These are phyloP conservation scores for Cochlearia excelsa DNA, from an alignment of 345 rosid species.

Conservation along the genomic window DNA sequence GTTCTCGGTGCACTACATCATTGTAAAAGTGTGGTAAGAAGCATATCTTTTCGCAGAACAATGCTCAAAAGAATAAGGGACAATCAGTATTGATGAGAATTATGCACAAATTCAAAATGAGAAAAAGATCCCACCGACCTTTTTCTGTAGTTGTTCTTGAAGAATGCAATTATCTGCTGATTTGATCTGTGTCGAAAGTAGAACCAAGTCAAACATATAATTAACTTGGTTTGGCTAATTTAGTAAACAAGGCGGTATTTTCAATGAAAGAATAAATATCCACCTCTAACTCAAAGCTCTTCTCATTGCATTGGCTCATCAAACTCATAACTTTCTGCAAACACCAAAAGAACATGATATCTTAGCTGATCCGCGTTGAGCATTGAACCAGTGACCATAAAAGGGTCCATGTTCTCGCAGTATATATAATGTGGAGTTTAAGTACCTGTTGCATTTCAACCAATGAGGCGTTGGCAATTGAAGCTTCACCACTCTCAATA, in stretches of 20 bases:
- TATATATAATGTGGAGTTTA: slow-evolving; percentile 13
- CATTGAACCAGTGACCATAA: slow-evolving; percentile 20
- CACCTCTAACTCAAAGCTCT: slow-evolving; percentile 96
- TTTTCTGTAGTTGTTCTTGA: slow-evolving; percentile 90
- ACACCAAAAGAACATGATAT: slow-evolving; percentile 28
- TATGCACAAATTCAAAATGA: not conserved
- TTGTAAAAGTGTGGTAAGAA: slow-evolving; percentile 3
- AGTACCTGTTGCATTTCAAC: slow-evolving; percentile 97
- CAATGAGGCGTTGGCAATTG: slow-evolving; percentile 80
- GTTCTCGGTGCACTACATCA: slow-evolving; percentile 73
- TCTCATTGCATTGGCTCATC: slow-evolving; percentile 95
- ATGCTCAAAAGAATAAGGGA: not conserved
- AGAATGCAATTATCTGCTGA: slow-evolving; percentile 96
- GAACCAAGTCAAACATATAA: slow-evolving; percentile 29
- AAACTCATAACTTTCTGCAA: slow-evolving; percentile 82
- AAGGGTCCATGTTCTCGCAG: slow-evolving; percentile 23
- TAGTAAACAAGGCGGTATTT: slow-evolving; percentile 14
- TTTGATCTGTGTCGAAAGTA: slow-evolving; percentile 62
- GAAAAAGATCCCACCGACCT: slow-evolving; percentile 47
- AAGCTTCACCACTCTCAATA: slow-evolving; percentile 90
- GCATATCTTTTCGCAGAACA: slow-evolving; percentile 11
- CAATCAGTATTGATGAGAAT: not conserved
- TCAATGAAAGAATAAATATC: slow-evolving; percentile 7
- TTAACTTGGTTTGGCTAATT: slow-evolving; percentile 6
- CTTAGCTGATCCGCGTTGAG: slow-evolving; percentile 4